A percentile compares a stretch with the other conserved stretches of the same genome.
phyloP scores from a whole-genome alignment of 148 eudicot species.

The Rhododendron griersonianum region DNA sequence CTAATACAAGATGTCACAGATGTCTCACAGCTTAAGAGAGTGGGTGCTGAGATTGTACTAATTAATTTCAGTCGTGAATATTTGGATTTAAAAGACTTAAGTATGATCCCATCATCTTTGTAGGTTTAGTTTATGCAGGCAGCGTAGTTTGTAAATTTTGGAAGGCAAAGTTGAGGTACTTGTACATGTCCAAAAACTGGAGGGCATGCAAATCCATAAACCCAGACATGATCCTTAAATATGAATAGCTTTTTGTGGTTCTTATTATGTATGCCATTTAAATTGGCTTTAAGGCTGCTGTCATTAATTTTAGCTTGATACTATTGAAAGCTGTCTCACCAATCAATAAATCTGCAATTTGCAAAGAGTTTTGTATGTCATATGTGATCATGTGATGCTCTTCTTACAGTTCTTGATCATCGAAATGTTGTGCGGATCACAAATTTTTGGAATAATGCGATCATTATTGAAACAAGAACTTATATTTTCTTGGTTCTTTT shows the following conservation, averaged over 20 bases:
- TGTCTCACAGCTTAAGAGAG: not conserved
- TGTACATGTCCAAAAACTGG: not conserved
- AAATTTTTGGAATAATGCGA: not conserved
- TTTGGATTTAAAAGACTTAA: not conserved
- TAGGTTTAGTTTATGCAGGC: not conserved
- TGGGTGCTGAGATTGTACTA: not conserved
- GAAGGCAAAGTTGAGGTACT: not conserved
- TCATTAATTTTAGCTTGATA: not conserved
- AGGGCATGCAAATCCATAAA: not conserved
- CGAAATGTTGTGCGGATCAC: too few relatives aligned
- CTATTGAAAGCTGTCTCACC: not conserved
- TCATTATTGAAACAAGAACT: not conserved
- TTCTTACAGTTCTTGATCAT: not conserved
- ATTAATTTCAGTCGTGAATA: not conserved
- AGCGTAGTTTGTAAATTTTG: not conserved
- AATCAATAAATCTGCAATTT: not conserved
- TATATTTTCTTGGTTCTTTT: not conserved
- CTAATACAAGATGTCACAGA: not conserved
- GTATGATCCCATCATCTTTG: not conserved
- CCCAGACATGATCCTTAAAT: not conserved
- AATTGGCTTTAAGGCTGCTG: slow-evolving; percentile 6
- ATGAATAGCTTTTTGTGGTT: not conserved
- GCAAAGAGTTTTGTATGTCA: not conserved
- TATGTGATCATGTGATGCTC: not conserved
- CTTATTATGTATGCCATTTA: not conserved